A percentile compares a stretch with the other conserved stretches of the same genome.
Conservation (phyloP, 169 alveolate species). For the Plasmodium knowlesi region DNA sequence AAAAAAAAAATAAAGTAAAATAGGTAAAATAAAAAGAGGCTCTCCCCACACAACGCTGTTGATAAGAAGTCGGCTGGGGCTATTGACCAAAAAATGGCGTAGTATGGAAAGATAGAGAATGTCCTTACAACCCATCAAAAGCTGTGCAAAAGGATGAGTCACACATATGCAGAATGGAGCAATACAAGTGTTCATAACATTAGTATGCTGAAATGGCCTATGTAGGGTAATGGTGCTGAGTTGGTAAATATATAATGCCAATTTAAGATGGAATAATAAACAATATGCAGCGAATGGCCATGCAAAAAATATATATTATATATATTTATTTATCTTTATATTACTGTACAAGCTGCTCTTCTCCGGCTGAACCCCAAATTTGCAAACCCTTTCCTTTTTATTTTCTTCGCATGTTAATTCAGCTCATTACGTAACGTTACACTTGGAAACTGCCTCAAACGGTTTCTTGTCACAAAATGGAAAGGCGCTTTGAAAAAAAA, state of each 20-base stretch:
- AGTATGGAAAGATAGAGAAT: neutral
- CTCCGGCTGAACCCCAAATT: neutral
- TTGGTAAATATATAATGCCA: neutral
- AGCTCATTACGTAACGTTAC: neutral
- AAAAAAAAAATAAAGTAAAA: too few species aligned
- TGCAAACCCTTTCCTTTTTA: neutral
- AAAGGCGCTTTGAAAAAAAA: neutral
- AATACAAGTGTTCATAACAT: neutral
- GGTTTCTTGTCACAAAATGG: neutral
- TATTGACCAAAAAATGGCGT: neutral
- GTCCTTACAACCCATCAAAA: neutral
- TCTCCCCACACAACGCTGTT: neutral
- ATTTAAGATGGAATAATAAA: neutral
- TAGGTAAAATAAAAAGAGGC: neutral
- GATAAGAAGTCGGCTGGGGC: neutral
- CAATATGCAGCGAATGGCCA: neutral
- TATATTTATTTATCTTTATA: neutral
- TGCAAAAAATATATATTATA: neutral
- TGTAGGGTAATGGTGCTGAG: neutral
- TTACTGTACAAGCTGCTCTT: neutral
- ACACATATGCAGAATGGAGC: neutral
- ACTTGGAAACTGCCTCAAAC: neutral
- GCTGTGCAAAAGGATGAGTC: neutral
- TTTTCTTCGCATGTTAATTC: neutral
- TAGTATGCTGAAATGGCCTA: neutral